A percentile compares a stretch with the other conserved stretches of the same genome.
phyloP scores from a whole-genome alignment of 192 early-diverging fungal genomes.

The Oehlia diaphana region DNA sequence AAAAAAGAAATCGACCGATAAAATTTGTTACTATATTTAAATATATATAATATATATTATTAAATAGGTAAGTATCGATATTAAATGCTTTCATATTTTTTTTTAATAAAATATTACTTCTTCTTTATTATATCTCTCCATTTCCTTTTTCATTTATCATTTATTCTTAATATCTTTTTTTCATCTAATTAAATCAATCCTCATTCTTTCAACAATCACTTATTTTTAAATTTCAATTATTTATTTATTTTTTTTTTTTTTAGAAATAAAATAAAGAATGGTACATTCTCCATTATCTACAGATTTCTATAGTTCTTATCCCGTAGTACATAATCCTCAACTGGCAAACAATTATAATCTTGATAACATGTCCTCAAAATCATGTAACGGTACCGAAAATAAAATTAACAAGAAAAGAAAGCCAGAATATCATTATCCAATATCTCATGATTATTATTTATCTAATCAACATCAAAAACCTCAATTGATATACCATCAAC shows the following conservation, averaged over 20 bases:
- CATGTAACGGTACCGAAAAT: not conserved
- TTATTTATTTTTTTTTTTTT: too few species aligned
- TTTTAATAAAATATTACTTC: too few species aligned
- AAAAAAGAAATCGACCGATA: too few species aligned
- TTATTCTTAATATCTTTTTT: too few species aligned
- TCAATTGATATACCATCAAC: not conserved
- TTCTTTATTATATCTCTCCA: too few species aligned
- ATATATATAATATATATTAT: too few species aligned
- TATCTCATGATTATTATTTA: not conserved
- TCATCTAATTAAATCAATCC: too few species aligned
- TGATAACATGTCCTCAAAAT: conserved; percentile 13
- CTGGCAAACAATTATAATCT: not conserved
- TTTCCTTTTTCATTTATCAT: too few species aligned
- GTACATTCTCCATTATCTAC: conserved; percentile 8
- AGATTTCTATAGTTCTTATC: conserved; percentile 13
- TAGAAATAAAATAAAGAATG: not conserved
- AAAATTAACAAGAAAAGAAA: conserved; percentile 15
- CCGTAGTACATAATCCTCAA: not conserved
- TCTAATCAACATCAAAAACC: not conserved
- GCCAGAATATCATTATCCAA: conserved; percentile 1
- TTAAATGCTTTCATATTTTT: too few species aligned
- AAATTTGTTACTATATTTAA: too few species aligned
- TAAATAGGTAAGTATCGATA: too few species aligned
- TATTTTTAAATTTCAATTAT: not conserved
- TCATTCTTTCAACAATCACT: not conserved